A percentile compares a stretch with the other conserved stretches of the same genome.
phyloP scores from a whole-genome alignment of 1,139 yeast genomes.

The Pichia kudriavzevii region DNA sequence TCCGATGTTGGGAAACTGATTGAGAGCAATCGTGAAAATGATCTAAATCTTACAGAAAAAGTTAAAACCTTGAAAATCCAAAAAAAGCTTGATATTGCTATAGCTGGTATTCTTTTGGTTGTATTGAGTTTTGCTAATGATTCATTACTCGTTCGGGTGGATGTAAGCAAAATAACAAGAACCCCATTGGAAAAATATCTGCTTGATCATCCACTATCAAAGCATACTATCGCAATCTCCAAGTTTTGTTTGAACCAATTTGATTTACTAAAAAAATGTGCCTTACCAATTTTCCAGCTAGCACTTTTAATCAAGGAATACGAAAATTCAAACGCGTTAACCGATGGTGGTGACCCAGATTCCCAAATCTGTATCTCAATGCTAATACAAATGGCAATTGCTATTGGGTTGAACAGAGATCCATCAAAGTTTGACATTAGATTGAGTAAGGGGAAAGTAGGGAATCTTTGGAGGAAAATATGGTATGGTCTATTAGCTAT shows the following conservation, averaged over 20 bases:
- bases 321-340: slow-evolving; percentile 34
- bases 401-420: slow-evolving; percentile 48
- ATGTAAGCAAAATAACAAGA: slow-evolving; percentile 18
- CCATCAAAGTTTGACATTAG: slow-evolving; percentile 31
- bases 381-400: slow-evolving; percentile 41
- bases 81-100: slow-evolving; percentile 40
- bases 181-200: slow-evolving; percentile 35
- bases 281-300: slow-evolving; percentile 44
- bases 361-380: slow-evolving; percentile 38
- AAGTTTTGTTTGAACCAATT: slow-evolving; percentile 48
- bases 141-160: slow-evolving; percentile 32
- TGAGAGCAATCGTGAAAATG: slow-evolving; percentile 17
- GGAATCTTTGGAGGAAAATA: slow-evolving; percentile 42
- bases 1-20: slow-evolving; percentile 27
- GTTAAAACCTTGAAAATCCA: slow-evolving; percentile 27
- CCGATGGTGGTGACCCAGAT: slow-evolving; percentile 36
- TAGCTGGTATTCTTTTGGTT: slow-evolving; percentile 36
- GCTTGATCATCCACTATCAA: slow-evolving; percentile 40
- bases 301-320: slow-evolving; percentile 40
- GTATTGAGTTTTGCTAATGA: slow-evolving; percentile 37
- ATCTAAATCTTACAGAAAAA: slow-evolving; percentile 17
- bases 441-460: slow-evolving; percentile 19
- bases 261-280: slow-evolving; percentile 39
- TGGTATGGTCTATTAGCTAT: slow-evolving; percentile 41
- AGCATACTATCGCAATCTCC: slow-evolving; percentile 41